Evolutionary conservation across 1,284 basidiomycete genomes (phyloP).

Genomic region (Termitomyces sp.): DNA sequence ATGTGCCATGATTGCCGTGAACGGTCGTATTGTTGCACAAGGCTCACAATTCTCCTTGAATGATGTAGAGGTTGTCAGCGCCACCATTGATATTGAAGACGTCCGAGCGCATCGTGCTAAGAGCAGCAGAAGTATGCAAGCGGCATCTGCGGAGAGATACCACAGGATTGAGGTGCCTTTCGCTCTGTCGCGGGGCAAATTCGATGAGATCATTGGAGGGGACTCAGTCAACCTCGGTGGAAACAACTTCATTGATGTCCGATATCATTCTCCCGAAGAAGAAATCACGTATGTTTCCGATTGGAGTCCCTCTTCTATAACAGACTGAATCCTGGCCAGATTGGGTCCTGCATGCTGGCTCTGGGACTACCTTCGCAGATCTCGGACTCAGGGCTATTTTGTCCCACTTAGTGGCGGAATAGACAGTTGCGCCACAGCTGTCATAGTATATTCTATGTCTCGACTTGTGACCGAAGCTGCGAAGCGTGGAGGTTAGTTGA

Average conservation of each 20-base stretch:
- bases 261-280: slow-evolving; percentile 88
- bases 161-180: slow-evolving; percentile 76
- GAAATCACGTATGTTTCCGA: slow-evolving; percentile 83
- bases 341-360: slow-evolving; percentile 98
- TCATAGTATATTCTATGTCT: slow-evolving; percentile 97
- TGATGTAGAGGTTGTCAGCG: slow-evolving; percentile 93
- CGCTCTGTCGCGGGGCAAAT: slow-evolving; percentile 69
- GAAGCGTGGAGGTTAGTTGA: slow-evolving; percentile 54
- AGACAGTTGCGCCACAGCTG: slow-evolving; percentile 93
- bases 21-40: slow-evolving; percentile 89
- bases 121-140: slow-evolving; percentile 87
- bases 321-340: slow-evolving; percentile 35
- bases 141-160: slow-evolving; percentile 70
- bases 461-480: slow-evolving; percentile 80
- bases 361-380: slow-evolving; percentile 97
- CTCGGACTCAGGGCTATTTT: slow-evolving; percentile 93
- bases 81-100: slow-evolving; percentile 93
- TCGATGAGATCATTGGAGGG: slow-evolving; percentile 54
- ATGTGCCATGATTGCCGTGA: slow-evolving; percentile 92
- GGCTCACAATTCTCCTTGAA: slow-evolving; percentile 94
- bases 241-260: slow-evolving; percentile 49
- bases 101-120: slow-evolving; percentile 83
- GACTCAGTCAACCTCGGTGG: slow-evolving; percentile 46
- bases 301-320: neutral
- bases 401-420: slow-evolving; percentile 97